Conservation (phyloP, 1,284 basidiomycete genomes). For the Sanghuangporus sanghuang region DNA sequence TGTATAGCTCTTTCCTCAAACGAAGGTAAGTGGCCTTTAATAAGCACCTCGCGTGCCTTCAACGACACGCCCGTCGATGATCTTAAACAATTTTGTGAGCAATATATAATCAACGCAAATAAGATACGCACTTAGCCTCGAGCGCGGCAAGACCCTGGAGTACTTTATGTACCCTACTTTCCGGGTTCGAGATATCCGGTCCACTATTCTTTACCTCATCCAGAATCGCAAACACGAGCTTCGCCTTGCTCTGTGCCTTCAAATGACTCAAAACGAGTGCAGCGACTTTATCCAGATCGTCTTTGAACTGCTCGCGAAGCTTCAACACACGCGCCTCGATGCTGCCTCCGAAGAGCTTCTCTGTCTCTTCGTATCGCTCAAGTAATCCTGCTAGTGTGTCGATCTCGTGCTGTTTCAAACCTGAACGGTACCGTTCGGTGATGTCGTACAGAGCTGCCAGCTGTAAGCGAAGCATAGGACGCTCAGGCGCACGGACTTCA, state of each 20-base stretch:
- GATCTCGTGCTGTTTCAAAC: conserved; percentile 87
- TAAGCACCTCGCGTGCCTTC: conserved; percentile 97
- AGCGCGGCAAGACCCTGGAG: conserved; percentile 78
- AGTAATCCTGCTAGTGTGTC: conserved; percentile 70
- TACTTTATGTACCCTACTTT: conserved; percentile 66
- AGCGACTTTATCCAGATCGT: conserved; percentile 87
- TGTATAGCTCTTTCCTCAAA: conserved; percentile 92
- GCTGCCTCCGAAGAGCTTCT: conserved; percentile 88
- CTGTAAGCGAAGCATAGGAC: conserved; percentile 69
- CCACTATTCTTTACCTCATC: conserved; percentile 83
- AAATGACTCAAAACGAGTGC: conserved; percentile 90
- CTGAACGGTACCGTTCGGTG: conserved; percentile 78
- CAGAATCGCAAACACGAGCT: conserved; percentile 80
- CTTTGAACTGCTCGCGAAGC: conserved; percentile 89
- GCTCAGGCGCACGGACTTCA: conserved; percentile 75
- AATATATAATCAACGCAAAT: background rate
- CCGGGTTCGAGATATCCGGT: conserved; percentile 68
- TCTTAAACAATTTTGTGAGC: conserved; percentile 31
- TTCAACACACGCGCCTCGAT: conserved; percentile 91
- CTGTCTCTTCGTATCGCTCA: conserved; percentile 75
- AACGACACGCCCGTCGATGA: conserved; percentile 86
- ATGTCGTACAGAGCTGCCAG: conserved; percentile 72
- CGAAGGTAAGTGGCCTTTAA: conserved; percentile 93
- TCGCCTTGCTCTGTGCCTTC: conserved; percentile 91
- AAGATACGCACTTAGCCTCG: conserved; percentile 69